Evolutionary conservation across 306 rosid genomes (phyloP).

Genomic region (Geum urbanum): DNA sequence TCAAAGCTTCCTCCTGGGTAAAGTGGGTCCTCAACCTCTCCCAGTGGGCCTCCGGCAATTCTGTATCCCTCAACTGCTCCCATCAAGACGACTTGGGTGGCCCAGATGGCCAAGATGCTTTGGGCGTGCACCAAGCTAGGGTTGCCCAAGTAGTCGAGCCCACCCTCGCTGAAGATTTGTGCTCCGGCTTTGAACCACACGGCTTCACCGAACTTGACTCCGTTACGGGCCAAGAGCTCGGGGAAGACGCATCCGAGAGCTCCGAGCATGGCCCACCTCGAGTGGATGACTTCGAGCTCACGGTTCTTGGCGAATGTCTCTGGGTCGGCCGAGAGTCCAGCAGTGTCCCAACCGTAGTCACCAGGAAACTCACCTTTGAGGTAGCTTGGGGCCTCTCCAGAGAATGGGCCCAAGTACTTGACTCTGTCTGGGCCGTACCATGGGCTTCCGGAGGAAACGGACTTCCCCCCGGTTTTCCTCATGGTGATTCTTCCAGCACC

Average conservation of each 20-base stretch:
- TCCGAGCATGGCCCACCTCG: constrained; percentile 91
- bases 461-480: constrained; percentile 46
- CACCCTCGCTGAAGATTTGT: constrained; percentile 89
- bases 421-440: constrained; percentile 94
- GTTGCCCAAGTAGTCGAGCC: constrained; percentile 93
- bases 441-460: constrained; percentile 60
- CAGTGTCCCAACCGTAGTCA: constrained; percentile 92
- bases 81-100: constrained; percentile 69
- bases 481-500: constrained; percentile 43
- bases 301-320: constrained; percentile 80
- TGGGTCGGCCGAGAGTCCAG: constrained; percentile 87
- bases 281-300: constrained; percentile 79
- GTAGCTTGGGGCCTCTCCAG: constrained; percentile 80
- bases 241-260: constrained; percentile 85
- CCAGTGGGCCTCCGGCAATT: constrained; percentile 86
- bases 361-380: constrained; percentile 71
- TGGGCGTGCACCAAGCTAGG: constrained; percentile 87
- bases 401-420: constrained; percentile 90
- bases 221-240: constrained; percentile 77
- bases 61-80: constrained; percentile 91
- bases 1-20: constrained; percentile 99
- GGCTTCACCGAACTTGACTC: constrained; percentile 79
- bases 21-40: constrained; percentile 76
- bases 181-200: constrained; percentile 96
- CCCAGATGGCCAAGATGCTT: constrained; percentile 94